phyloP scores from a whole-genome alignment of 2,329 filamentous ascomycete genomes.

The Fusarium illudens region DNA sequence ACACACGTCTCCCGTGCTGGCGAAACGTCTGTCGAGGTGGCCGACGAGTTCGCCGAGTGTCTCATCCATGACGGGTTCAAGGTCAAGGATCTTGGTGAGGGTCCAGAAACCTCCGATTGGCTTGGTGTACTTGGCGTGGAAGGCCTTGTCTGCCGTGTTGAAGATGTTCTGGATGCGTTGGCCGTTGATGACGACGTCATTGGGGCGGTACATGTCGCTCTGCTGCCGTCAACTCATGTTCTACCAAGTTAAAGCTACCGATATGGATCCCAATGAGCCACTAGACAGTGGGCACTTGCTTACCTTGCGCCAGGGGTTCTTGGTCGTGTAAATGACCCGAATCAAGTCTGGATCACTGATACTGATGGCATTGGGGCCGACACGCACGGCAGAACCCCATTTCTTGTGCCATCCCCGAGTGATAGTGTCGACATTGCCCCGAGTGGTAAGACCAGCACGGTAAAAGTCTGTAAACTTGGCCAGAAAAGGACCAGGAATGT shows the following conservation, averaged over 20 bases:
- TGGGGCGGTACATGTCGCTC: conserved; percentile 33
- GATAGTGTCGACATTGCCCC: conserved; percentile 18
- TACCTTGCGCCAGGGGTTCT: conserved; percentile 32
- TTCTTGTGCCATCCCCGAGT: conserved; percentile 23
- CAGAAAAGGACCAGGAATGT: conserved; percentile 14
- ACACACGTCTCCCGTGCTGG: conserved; percentile 3
- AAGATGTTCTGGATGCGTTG: conserved; percentile 36
- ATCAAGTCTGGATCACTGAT: conserved; percentile 32
- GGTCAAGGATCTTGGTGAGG: conserved; percentile 27
- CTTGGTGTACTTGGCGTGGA: conserved; percentile 33
- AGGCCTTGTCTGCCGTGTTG: conserved; percentile 32
- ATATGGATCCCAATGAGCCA: neutral
- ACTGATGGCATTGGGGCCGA: conserved; percentile 29
- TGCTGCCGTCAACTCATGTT: neutral
- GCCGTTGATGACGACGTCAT: conserved; percentile 29
- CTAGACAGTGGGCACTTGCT: neutral
- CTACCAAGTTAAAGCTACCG: neutral
- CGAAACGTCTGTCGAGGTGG: conserved; percentile 25
- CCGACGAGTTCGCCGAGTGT: conserved; percentile 19
- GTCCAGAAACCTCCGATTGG: conserved; percentile 37
- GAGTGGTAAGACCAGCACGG: conserved; percentile 15
- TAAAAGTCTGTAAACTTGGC: conserved; percentile 30
- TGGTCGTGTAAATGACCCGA: conserved; percentile 23
- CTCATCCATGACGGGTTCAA: conserved; percentile 36
- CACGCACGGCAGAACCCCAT: conserved; percentile 28